Base-by-base conservation (phyloP, 495 filamentous ascomycete species). In the Cercophora sp. region DNA sequence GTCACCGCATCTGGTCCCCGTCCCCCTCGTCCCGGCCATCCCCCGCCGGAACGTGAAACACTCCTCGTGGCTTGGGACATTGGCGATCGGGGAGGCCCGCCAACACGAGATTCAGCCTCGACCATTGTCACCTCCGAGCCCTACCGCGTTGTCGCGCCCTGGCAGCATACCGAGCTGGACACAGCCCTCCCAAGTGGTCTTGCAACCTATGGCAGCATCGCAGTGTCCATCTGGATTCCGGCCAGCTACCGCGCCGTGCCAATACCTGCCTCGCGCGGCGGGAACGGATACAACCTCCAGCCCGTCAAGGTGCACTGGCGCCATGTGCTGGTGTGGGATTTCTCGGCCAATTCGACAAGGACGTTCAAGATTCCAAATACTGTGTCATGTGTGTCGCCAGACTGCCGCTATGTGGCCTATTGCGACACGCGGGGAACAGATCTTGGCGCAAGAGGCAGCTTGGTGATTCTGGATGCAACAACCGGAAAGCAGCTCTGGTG, bases 201-300 rank as follows among this genome's bases (percentile, higher is more conserved):
- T 11, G 65, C 64, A 5, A 63, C 65, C 0, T 67, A 70, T 52
- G 67, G 67, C 34, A 56, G 49, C 20, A 59, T 66, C 1, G 63
- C 63, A 16, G 63, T 70, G 3, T 68, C 65, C 5, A 64, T 70
- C 16, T 70, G 67, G 67, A 70, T 70, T 24, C 67, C 67, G 4
- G 67, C 67, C 1, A 54, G 54, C 8, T 66, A 66, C 42, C 63
- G 63, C 20, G 64, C 63, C n/a, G 41, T 68, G 5, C 63, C 65
- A 1, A 55, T 62, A n/a, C 60, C 64, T 13, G 56, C 52, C 8
- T 41, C 55, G 1, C 54, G 58, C 10, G 63, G 61, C 15, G 60
- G 56, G 9, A 16, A 47, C 22, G 65, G 60, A 1, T 70, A 52
- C 48, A 68, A 67, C 44, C 59, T 70, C 2, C 51, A 50, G 2